Base-by-base conservation (phyloP, 768 basidiomycete genomes). In the Hydnomerulius pinastri region DNA sequence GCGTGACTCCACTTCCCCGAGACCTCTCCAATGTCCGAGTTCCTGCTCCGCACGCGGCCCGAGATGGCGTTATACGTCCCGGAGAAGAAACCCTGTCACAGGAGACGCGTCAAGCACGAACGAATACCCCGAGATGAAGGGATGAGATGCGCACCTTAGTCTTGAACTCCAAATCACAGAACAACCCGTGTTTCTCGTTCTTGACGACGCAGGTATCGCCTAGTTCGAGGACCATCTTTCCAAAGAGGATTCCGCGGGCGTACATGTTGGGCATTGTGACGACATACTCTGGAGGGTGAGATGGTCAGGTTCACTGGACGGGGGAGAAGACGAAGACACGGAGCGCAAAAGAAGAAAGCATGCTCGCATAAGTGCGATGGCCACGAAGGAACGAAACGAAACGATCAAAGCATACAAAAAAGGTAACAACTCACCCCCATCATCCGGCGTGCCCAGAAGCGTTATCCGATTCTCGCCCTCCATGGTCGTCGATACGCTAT, bases 261-360 rank as follows among this genome's bases (percentile, higher is more conserved):
- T 92, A 96, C 88, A 98, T 97, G 75, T 98, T 98, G 25, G 97
- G 97, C 95, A 99, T 97, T 51, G 90, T 86, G 58, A 93, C 83
- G 51, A 87, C 78, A 66, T 94, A 95, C 55, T 90, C 91, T 87
- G 73, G 37, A 54, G 46, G 33, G 27, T 29, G 32, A 39, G 40
- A 40, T 35, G 45, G 46, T 39, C n/a, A n/a, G n/a, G n/a, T n/a
- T n/a, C n/a, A n/a, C n/a, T n/a, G n/a, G n/a, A n/a, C n/a, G n/a
- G n/a, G n/a, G n/a, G n/a, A n/a, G n/a, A n/a, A n/a, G n/a, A n/a
- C n/a, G n/a, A n/a, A n/a, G n/a, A n/a, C n/a, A n/a, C n/a, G n/a
- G n/a, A n/a, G n/a, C n/a, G n/a, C n/a, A n/a, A n/a, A n/a, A n/a
- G n/a, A n/a, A n/a, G n/a, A n/a, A n/a, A n/a, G n/a, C n/a, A n/a